phyloP scores from a whole-genome alignment of 805 yeast species.

The Pichia thaimueangensis region DNA sequence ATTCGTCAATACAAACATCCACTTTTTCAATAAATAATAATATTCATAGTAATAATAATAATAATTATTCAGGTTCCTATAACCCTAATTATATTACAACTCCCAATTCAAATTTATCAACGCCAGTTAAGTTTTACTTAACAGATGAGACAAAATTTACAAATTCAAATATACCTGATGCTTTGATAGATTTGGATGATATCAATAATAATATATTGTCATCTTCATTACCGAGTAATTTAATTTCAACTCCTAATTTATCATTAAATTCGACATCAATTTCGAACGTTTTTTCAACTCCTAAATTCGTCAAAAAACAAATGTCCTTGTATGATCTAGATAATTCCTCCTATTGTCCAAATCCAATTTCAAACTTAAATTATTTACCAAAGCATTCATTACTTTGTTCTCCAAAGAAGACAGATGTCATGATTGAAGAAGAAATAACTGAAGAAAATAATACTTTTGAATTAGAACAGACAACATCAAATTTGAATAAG shows the following conservation, averaged over 20 bases:
- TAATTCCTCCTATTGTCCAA: too few relatives aligned
- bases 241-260: not conserved
- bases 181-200: conserved; percentile 31
- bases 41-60: not conserved
- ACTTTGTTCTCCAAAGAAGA: conserved; percentile 27
- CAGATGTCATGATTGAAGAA: conserved; percentile 27
- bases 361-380: not conserved
- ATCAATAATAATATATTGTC: conserved; percentile 17
- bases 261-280: conserved; percentile 1
- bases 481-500: too few relatives aligned
- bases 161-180: conserved; percentile 25
- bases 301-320: not conserved
- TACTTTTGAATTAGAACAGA: not conserved
- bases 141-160: conserved; percentile 29
- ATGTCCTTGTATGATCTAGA: not conserved
- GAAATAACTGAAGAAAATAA: conserved; percentile 26
- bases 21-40: not conserved
- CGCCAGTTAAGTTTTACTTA: conserved; percentile 24
- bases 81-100: not conserved
- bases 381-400: conserved; percentile 25
- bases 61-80: not conserved
- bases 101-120: conserved; percentile 7
- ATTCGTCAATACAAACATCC: not conserved
- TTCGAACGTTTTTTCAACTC: conserved; percentile 14
- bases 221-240: conserved; percentile 2